A percentile compares a stretch with the other conserved stretches of the same genome.
These are phyloP conservation scores for Macrolepiota dolichaula DNA, from an alignment of 768 basidiomycete species.

Conservation along the genomic window DNA sequence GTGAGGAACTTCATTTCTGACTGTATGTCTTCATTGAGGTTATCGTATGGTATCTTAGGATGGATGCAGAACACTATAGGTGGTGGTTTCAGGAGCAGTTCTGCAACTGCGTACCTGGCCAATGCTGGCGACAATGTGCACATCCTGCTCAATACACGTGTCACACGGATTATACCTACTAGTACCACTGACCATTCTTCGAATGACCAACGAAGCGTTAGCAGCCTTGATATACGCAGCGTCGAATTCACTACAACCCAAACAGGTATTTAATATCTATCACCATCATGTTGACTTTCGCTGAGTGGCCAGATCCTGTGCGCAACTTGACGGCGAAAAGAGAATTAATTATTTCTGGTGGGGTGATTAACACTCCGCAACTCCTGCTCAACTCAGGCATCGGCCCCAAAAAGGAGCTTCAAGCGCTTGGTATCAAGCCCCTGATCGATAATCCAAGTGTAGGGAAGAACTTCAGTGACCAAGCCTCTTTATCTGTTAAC, in stretches of 20 bases:
- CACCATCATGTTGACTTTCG: neutral
- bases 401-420: too few species aligned
- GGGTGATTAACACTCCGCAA: too few species aligned
- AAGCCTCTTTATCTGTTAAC: neutral
- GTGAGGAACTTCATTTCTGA: neutral
- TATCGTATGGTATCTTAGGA: neutral
- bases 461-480: constrained; percentile 17
- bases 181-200: constrained; percentile 13
- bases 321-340: constrained; percentile 17
- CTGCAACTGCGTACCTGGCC: too few species aligned
- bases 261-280: neutral
- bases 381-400: too few species aligned
- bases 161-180: neutral
- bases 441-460: constrained; percentile 17
- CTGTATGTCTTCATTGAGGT: neutral
- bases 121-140: neutral
- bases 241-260: neutral
- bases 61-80: neutral
- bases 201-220: constrained; percentile 18
- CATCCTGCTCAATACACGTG: too few species aligned
- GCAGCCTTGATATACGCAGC: neutral
- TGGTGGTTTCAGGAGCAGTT: too few species aligned
- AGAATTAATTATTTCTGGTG: constrained; percentile 29
- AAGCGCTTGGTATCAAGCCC: constrained; percentile 13
- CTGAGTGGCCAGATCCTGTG: neutral